These are phyloP conservation scores for Penicillium sp. DNA, from an alignment of 2,329 filamentous ascomycete genomes.

Conservation along the genomic window DNA sequence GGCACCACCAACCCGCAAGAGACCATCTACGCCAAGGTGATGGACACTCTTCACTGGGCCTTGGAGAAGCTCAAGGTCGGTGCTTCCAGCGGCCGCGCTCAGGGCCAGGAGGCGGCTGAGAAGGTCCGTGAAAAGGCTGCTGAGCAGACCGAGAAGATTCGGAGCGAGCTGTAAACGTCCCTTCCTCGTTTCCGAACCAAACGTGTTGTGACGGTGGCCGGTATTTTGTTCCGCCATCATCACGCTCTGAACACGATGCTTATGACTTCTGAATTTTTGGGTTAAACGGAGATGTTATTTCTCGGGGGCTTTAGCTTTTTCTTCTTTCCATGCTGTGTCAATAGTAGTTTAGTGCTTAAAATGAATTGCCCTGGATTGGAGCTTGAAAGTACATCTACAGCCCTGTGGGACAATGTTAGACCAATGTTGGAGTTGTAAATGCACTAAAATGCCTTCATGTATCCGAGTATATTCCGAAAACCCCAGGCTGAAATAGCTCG, in stretches of 20 bases:
- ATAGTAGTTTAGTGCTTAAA: constrained; percentile 15
- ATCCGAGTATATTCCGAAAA: background rate
- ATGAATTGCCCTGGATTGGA: constrained; percentile 6
- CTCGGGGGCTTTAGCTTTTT: constrained; percentile 11
- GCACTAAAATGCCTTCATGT: background rate
- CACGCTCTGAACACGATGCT: constrained; percentile 26
- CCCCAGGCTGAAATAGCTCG: background rate
- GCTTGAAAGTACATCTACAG: background rate
- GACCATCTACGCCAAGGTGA: constrained; percentile 70
- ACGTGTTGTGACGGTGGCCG: constrained; percentile 4
- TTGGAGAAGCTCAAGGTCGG: constrained; percentile 57
- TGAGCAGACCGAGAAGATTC: constrained; percentile 55
- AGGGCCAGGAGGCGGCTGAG: constrained; percentile 58
- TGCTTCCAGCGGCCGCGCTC: constrained; percentile 53
- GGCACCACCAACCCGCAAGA: constrained; percentile 70
- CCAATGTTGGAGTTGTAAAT: background rate
- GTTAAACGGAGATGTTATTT: constrained; percentile 14
- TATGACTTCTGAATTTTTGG: constrained; percentile 25
- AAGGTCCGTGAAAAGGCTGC: constrained; percentile 52
- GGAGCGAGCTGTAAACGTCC: constrained; percentile 39
- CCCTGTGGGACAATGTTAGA: background rate
- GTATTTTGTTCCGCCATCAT: constrained; percentile 7
- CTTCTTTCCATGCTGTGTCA: constrained; percentile 14
- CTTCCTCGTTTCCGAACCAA: constrained; percentile 3
- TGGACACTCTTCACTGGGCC: constrained; percentile 54